These are phyloP conservation scores for Aspergillus pseudonomiae DNA, from an alignment of 2,329 filamentous ascomycete species.

Conservation along the genomic window DNA sequence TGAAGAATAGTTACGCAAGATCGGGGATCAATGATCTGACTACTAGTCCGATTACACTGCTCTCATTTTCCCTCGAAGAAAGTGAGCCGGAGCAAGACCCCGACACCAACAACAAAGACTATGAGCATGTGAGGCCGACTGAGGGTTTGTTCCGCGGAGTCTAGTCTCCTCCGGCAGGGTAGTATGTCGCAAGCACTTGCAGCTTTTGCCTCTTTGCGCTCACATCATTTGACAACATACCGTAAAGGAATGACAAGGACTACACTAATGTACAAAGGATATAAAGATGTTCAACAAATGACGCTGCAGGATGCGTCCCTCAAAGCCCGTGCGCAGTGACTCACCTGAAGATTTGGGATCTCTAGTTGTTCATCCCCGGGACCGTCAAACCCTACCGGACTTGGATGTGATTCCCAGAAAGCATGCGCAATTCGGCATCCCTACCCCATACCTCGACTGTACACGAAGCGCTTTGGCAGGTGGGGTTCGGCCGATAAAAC, in stretches of 20 bases:
- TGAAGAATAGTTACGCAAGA: conserved; percentile 3
- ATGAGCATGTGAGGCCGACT: conserved; percentile 10
- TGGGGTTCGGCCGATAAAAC: background rate
- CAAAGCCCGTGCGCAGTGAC: conserved; percentile 12
- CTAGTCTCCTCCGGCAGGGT: background rate
- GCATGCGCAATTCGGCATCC: conserved; percentile 6
- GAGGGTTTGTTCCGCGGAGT: background rate
- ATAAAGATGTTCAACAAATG: conserved; percentile 6
- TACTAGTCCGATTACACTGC: background rate
- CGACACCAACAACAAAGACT: background rate
- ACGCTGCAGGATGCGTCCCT: background rate
- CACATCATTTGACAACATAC: conserved; percentile 17
- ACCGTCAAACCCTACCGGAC: conserved; percentile 8
- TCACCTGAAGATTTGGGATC: conserved; percentile 4
- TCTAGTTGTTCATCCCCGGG: background rate
- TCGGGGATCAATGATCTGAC: conserved; percentile 1
- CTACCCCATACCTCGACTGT: background rate
- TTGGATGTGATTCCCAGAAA: conserved; percentile 1
- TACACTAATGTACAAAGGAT: conserved; percentile 1
- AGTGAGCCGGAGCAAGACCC: background rate
- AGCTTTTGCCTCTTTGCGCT: background rate
- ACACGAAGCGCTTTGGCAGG: background rate
- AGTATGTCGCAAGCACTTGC: background rate
- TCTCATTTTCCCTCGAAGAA: background rate
- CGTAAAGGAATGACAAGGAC: background rate